A percentile compares a stretch with the other conserved stretches of the same genome.
Evolutionary conservation across 2,329 filamentous ascomycete species (phyloP).

Genomic region (Aspergillus pseudoterreus): DNA sequence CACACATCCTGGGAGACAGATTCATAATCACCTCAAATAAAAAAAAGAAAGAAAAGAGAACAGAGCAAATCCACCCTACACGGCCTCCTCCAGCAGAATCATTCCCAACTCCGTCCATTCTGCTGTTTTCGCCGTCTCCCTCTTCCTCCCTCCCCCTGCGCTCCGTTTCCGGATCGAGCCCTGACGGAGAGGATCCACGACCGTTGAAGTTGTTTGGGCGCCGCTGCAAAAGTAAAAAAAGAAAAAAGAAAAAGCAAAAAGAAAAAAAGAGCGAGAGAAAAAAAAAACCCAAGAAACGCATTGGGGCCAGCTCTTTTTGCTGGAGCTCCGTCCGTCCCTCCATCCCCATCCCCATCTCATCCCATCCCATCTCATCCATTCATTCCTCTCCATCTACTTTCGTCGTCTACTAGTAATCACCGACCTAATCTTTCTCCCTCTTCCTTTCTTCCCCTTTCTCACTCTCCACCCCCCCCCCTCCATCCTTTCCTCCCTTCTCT

Average conservation of each 20-base stretch:
- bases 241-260: constrained; percentile 10
- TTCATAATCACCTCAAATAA: background rate
- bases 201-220: constrained; percentile 17
- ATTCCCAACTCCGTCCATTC: constrained; percentile 8
- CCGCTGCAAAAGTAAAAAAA: constrained; percentile 7
- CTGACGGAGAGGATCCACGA: constrained; percentile 31
- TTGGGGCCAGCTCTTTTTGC: constrained; percentile 4
- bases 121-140: constrained; percentile 18
- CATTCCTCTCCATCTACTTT: constrained; percentile 14
- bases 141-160: constrained; percentile 21
- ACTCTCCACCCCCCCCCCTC: constrained; percentile 13
- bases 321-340: constrained; percentile 12
- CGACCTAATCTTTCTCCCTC: constrained; percentile 13
- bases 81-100: background rate
- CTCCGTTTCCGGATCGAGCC: constrained; percentile 34
- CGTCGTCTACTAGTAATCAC: constrained; percentile 8
- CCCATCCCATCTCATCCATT: constrained; percentile 13
- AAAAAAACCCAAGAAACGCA: constrained; percentile 3
- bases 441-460: constrained; percentile 17
- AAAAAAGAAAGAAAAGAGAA: background rate
- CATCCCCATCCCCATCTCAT: constrained; percentile 15
- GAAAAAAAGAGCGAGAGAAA: constrained; percentile 9
- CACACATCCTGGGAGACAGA: background rate
- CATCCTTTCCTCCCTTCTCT: constrained; percentile 9
- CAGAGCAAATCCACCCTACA: background rate